These are phyloP conservation scores for Neotropicomus parvogracilis DNA, from an alignment of 1,284 basidiomycete genomes.

Conservation along the genomic window DNA sequence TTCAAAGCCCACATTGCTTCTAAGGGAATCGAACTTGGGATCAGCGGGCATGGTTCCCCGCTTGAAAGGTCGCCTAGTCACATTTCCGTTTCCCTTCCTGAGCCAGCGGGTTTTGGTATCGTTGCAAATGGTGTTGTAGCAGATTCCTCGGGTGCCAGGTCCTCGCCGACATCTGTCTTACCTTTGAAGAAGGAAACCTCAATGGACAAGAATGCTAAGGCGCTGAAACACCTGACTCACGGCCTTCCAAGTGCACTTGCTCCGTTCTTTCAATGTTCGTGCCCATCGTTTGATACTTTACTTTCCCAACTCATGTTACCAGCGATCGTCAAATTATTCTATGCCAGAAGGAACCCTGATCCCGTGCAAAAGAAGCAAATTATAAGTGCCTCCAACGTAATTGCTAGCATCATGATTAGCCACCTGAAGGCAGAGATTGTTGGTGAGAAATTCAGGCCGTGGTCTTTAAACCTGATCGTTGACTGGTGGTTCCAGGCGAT, in stretches of 20 bases:
- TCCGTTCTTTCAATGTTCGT: conserved; percentile 85
- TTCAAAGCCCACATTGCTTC: conserved; percentile 60
- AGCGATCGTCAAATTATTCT: conserved; percentile 88
- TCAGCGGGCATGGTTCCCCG: conserved; percentile 41
- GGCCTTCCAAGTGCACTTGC: conserved; percentile 77
- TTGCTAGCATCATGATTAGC: conserved; percentile 73
- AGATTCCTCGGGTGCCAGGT: conserved; percentile 25
- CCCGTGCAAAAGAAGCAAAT: conserved; percentile 77
- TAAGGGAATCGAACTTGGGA: conserved; percentile 47
- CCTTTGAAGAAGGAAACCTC: conserved; percentile 43
- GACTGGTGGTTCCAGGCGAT: conserved; percentile 40
- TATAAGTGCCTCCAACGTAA: conserved; percentile 57
- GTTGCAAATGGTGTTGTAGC: conserved; percentile 42
- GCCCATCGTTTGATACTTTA: neutral
- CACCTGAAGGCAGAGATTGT: conserved; percentile 62
- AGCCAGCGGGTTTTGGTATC: conserved; percentile 31
- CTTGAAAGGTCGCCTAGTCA: conserved; percentile 45
- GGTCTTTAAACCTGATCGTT: neutral
- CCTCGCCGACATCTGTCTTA: conserved; percentile 25
- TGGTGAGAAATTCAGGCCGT: conserved; percentile 39
- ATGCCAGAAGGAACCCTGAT: conserved; percentile 79
- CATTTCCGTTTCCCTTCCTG: conserved; percentile 38
- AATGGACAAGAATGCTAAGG: conserved; percentile 66
- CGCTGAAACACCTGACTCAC: conserved; percentile 77
- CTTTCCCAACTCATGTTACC: conserved; percentile 10